Evolutionary conservation across 306 rosid genomes (phyloP).

Genomic region (Dryas drummondii): DNA sequence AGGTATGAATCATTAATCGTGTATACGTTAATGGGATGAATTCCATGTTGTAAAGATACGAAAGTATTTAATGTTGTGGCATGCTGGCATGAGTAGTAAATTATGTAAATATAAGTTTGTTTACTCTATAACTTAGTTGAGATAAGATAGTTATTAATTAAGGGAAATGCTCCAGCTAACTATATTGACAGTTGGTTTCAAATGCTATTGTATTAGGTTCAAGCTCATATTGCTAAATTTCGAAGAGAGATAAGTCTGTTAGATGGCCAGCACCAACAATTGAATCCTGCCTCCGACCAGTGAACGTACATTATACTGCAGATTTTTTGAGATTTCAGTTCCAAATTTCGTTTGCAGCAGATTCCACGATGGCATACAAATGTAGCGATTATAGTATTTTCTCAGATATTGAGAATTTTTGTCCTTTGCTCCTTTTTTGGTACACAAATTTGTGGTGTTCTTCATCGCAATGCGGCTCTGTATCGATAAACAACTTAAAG

Average conservation of each 20-base stretch:
- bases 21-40: neutral
- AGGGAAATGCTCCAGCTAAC: slow-evolving; percentile 7
- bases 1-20: neutral
- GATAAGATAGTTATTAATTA: slow-evolving; percentile 1
- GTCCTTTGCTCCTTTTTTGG: slow-evolving; percentile 10
- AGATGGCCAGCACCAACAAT: slow-evolving; percentile 59
- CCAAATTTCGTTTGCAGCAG: slow-evolving; percentile 16
- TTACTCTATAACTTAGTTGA: neutral
- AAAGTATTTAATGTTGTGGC: neutral
- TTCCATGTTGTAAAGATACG: slow-evolving; percentile 1
- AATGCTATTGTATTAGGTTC: slow-evolving; percentile 45
- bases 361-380: slow-evolving; percentile 2
- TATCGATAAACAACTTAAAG: slow-evolving; percentile 12
- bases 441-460: slow-evolving; percentile 5
- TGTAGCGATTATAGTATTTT: neutral
- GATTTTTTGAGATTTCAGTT: slow-evolving; percentile 14
- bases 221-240: slow-evolving; percentile 71
- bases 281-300: slow-evolving; percentile 45
- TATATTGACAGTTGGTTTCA: slow-evolving; percentile 17
- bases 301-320: slow-evolving; percentile 37
- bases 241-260: slow-evolving; percentile 49
- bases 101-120: neutral
- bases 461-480: slow-evolving; percentile 12
- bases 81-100: neutral
- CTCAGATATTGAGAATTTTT: slow-evolving; percentile 13